Evolutionary conservation across 2,329 filamentous ascomycete species (phyloP).

Genomic region (Juglanconis oblonga): DNA sequence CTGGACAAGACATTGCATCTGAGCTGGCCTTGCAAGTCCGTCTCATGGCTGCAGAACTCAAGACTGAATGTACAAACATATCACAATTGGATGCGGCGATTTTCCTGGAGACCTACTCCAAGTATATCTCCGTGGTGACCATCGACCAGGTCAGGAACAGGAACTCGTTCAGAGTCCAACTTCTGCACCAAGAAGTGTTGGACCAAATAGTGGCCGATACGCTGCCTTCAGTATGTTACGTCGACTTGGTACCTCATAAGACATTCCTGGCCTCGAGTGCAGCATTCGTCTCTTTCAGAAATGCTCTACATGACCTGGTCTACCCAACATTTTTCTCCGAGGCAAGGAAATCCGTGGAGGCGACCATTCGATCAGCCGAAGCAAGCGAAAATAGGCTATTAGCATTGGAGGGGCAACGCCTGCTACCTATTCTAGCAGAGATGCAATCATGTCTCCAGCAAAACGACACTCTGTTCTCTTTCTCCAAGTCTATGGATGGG

Average conservation of each 20-base stretch:
- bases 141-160: background rate
- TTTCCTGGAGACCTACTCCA: background rate
- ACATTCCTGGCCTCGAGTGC: background rate
- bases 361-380: background rate
- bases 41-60: background rate
- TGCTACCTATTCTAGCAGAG: background rate
- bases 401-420: background rate
- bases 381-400: background rate
- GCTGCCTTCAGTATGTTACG: background rate
- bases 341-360: background rate
- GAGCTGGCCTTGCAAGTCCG: background rate
- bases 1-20: background rate
- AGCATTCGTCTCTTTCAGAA: background rate
- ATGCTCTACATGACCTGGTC: background rate
- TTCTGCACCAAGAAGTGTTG: background rate
- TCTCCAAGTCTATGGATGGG: background rate
- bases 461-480: background rate
- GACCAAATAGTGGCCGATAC: background rate
- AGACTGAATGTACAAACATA: background rate
- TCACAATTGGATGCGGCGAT: background rate
- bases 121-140: background rate
- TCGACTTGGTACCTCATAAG: background rate
- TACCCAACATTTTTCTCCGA: background rate
- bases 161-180: background rate
- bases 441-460: background rate